These are phyloP conservation scores for Suillus cothurnatus DNA, from an alignment of 768 basidiomycete species.

Conservation along the genomic window DNA sequence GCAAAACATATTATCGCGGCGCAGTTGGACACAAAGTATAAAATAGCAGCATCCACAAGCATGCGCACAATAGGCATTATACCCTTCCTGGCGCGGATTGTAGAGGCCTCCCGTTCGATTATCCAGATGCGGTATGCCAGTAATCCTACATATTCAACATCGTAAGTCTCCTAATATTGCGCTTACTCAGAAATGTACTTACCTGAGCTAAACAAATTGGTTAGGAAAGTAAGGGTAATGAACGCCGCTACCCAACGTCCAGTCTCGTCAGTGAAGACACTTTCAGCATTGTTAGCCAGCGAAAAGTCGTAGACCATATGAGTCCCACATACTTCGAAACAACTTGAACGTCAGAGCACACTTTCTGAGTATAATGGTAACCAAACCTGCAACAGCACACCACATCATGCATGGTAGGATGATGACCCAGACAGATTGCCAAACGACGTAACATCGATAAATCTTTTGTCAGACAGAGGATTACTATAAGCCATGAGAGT, in stretches of 20 bases:
- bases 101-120: neutral
- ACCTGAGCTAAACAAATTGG: neutral
- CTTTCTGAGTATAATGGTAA: neutral
- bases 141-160: neutral
- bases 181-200: neutral
- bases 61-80: neutral
- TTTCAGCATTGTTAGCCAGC: neutral
- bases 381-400: neutral
- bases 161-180: neutral
- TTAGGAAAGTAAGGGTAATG: neutral
- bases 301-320: neutral
- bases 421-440: neutral
- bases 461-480: neutral
- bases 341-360: neutral
- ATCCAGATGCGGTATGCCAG: neutral
- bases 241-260: neutral
- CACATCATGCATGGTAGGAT: neutral
- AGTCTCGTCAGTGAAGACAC: neutral
- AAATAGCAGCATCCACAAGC: neutral
- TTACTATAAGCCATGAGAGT: neutral
- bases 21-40: neutral
- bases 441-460: neutral
- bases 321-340: neutral
- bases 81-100: neutral
- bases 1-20: neutral